Evolutionary conservation across 2,329 filamentous ascomycete species (phyloP), one percentile per base, ranked within the genome.

Genomic region (Sporothrix euskadiensis): DNA sequence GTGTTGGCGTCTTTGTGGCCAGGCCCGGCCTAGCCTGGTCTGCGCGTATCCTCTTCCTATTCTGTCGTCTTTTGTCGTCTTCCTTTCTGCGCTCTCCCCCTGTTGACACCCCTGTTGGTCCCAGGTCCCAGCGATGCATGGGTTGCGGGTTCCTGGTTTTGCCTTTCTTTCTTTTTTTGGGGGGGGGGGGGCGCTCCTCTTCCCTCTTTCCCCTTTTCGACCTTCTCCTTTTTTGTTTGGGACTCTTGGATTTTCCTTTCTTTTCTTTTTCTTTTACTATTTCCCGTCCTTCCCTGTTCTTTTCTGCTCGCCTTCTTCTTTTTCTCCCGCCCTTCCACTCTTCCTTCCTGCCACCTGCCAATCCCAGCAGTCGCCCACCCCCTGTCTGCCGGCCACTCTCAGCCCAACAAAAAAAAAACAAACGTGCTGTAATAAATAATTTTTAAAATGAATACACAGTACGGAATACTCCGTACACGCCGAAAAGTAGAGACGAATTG

Each of bases 61-160:
- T 32, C 22, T 35, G 54, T 12, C 22, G 61, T 65, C 61, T 65
- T 6, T 19, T 47, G 39, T 66, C 41, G 22, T 30, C 41, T 56
- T n/a, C 10, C 19, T 57, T 32, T 57, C 30, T 12, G 22, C 26
- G 26, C 26, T 30, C 26, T 12, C 14, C 19, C 30, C 69, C 44
- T 68, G 26, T 70, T 32, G 49, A 49, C 41, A 44, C 47, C 56
- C 56, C 41, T 61, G 35, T 1, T 44, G 39, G 52, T 61, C 52
- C 57, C 71, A 66, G 57, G 49, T 57, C 71, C 59, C 61, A 70
- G 69, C 66, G 52, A 73, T 75, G 72, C 74, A 72, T 39, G 69
- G 44, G 59, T 72, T 72, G 71, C 74, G 74, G 74, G 74, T 76
- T 76, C 75, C 71, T 75, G 74, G 61, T 68, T 69, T 61, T 65